Evolutionary conservation across 2,329 filamentous ascomycete species (phyloP), one percentile per base, ranked within the genome.

Genomic region (Fusarium cicatricum): DNA sequence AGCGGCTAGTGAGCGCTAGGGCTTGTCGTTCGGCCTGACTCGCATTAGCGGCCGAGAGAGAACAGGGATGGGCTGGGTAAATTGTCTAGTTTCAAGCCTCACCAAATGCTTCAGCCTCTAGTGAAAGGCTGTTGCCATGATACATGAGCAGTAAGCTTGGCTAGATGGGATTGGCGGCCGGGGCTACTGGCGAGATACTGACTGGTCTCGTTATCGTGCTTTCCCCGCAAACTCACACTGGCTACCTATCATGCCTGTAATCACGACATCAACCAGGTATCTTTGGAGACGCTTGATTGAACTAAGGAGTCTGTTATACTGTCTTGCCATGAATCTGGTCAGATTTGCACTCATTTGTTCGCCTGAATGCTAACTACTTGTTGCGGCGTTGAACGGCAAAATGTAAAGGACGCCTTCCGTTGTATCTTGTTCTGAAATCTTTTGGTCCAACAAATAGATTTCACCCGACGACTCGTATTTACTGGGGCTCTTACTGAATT

Each of bases 1-100:
- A 63, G 59, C 52, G 59, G 55, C 59, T 45, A 59, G 52, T 47
- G 19, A 28, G 51, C 54, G 46, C 57, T 44, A 57, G 36, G 15
- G 17, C 31, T 52, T 33, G 23, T 48, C 29, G 45, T 46, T 47
- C 49, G 41, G 26, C 31, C 32, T 38, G 41, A 44, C 42, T 39
- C 46, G 45, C 42, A 60, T 59, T 40, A 60, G 55, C 43, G 43
- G 34, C 31, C 28, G 38, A n/a, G n/a, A n/a, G n/a, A n/a, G n/a
- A 21, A n/a, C 15, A 16, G 28, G 8, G 12, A 40, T 23, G 34
- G 44, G 36, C 26, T 38, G 23, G 12, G 38, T 40, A 12, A n/a
- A 15, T 11, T 21, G 19, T 16, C 33, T 38, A 8, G 23, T n/a
- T 16, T 23, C 19, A 21, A 38, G 33, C 33, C 44, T n/a, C 38